A percentile compares a stretch with the other conserved stretches of the same genome.
Evolutionary conservation across 768 basidiomycete genomes (phyloP).

Genomic region (Lactarius hatsudake): DNA sequence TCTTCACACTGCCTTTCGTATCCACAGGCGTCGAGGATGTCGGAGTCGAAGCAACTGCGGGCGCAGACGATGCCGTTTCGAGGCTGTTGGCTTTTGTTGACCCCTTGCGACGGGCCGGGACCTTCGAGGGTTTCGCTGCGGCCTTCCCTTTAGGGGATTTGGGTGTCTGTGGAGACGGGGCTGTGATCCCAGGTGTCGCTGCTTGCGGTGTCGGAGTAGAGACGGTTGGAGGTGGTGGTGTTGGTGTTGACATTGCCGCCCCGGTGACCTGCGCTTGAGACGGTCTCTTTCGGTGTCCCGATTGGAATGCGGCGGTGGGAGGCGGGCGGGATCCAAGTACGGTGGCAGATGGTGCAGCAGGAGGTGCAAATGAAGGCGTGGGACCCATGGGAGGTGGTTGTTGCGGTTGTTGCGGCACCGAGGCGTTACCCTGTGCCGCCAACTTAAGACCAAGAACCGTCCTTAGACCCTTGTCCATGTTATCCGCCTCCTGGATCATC

Average conservation of each 20-base stretch:
- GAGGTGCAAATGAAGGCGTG: neutral
- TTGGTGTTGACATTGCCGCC: constrained; percentile 16
- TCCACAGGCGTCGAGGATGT: constrained; percentile 27
- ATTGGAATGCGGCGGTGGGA: neutral
- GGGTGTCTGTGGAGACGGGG: constrained; percentile 35
- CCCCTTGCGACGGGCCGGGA: constrained; percentile 32
- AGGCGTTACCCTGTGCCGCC: neutral
- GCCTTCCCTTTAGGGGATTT: constrained; percentile 68
- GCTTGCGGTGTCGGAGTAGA: constrained; percentile 26
- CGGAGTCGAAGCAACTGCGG: neutral
- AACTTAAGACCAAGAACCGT: neutral
- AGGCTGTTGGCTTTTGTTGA: constrained; percentile 30
- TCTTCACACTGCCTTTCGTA: constrained; percentile 37
- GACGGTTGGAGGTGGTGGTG: constrained; percentile 17
- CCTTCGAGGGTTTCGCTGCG: constrained; percentile 44
- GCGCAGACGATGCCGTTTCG: constrained; percentile 26
- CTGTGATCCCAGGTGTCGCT: constrained; percentile 22
- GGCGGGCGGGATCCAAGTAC: constrained; percentile 6
- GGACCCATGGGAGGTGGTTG: constrained; percentile 10
- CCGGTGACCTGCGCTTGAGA: constrained; percentile 12
- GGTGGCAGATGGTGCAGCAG: neutral
- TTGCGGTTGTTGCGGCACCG: constrained; percentile 6
- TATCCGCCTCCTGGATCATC: constrained; percentile 27
- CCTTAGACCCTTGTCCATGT: constrained; percentile 23
- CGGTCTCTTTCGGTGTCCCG: constrained; percentile 19